A percentile compares a stretch with the other conserved stretches of the same genome.
Evolutionary conservation across 2,329 filamentous ascomycete genomes (phyloP).

Genomic region (Endocalyx cinctus): DNA sequence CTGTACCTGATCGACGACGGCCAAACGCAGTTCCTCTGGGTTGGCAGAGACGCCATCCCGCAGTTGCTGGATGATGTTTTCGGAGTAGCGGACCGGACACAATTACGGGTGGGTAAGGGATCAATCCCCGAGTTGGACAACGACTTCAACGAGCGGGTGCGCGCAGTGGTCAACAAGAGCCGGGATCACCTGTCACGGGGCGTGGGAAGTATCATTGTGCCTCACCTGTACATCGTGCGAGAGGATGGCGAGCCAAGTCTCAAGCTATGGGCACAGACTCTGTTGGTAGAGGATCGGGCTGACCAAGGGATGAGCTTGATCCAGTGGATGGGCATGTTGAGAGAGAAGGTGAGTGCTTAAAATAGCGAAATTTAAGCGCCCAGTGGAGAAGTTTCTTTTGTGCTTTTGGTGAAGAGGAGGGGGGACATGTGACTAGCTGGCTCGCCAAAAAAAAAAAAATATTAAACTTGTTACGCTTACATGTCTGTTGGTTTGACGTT

Average conservation of each 20-base stretch:
- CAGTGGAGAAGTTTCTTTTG: conserved; percentile 8
- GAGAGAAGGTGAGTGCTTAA: conserved; percentile 95
- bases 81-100: conserved; percentile 74
- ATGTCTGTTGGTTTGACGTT: background rate
- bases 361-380: conserved; percentile 17
- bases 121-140: conserved; percentile 83
- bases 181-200: conserved; percentile 80
- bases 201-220: conserved; percentile 88
- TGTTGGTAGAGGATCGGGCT: conserved; percentile 89
- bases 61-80: conserved; percentile 89
- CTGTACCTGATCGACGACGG: conserved; percentile 96
- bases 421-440: conserved; percentile 1
- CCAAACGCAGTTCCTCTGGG: conserved; percentile 96
- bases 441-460: too few species aligned
- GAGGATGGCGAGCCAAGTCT: conserved; percentile 95
- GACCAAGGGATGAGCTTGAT: conserved; percentile 90
- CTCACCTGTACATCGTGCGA: conserved; percentile 86
- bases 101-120: conserved; percentile 87
- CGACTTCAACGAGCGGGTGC: conserved; percentile 93
- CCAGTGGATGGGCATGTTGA: conserved; percentile 86
- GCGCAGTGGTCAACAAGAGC: conserved; percentile 88
- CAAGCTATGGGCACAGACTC: conserved; percentile 93
- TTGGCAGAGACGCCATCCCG: conserved; percentile 87
- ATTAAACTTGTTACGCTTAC: conserved; percentile 7
- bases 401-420: conserved; percentile 14